phyloP scores from a whole-genome alignment of 2,329 filamentous ascomycete genomes.

The Xylaria sp. region DNA sequence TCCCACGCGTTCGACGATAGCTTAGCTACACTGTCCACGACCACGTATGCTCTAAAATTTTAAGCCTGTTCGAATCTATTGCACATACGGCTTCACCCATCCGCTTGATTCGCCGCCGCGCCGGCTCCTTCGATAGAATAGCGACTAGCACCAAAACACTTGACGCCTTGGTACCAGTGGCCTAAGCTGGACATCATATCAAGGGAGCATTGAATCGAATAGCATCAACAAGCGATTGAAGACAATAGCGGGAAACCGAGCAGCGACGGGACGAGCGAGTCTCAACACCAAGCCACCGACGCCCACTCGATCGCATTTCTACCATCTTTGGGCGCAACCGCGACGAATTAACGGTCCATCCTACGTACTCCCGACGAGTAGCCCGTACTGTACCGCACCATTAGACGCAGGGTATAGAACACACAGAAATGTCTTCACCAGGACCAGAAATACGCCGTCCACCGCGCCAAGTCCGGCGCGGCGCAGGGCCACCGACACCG shows the following conservation, averaged over 20 bases:
- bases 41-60: not conserved
- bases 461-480: not conserved
- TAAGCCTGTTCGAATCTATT: slow-evolving; percentile 2
- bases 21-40: not conserved
- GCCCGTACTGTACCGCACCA: not conserved
- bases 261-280: slow-evolving; percentile 33
- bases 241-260: slow-evolving; percentile 13
- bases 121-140: slow-evolving; percentile 35
- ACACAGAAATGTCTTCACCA: slow-evolving; percentile 11
- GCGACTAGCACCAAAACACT: slow-evolving; percentile 7
- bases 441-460: not conserved
- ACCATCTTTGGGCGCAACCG: not conserved
- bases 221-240: not conserved
- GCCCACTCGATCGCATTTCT: slow-evolving; percentile 16
- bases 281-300: slow-evolving; percentile 43
- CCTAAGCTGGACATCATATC: slow-evolving; percentile 16
- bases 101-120: slow-evolving; percentile 9
- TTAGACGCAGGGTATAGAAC: not conserved
- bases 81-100: slow-evolving; percentile 9
- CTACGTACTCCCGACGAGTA: not conserved
- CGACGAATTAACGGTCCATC: not conserved
- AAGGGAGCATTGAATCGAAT: not conserved
- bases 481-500: not conserved
- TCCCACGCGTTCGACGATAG: not conserved
- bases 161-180: slow-evolving; percentile 9